Evolutionary conservation across 2,329 filamentous ascomycete species (phyloP), one percentile per base, ranked within the genome.

Genomic region (Aspergillus ibericus): DNA sequence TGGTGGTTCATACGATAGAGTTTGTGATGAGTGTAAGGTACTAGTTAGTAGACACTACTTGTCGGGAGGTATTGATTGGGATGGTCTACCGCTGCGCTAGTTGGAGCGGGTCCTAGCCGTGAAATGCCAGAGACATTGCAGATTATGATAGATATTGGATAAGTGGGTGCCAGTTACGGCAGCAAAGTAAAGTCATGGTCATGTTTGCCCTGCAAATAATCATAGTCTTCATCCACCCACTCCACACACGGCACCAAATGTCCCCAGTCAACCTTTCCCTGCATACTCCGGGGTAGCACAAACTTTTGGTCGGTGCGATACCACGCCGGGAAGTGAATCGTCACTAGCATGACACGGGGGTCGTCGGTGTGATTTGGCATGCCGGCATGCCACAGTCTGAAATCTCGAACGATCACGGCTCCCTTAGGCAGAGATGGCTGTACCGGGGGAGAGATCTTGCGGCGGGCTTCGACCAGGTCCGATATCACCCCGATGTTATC

Each of bases 331-430:
- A 78, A 78, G 58, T 73, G 68, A 10, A 77, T 69, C 52, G 71
- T 69, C 25, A 70, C 72, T 53, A 80, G 71, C 80, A 82, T 82
- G 18, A 82, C 75, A 38, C 80, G 69, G 18, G 77, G 74, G 3
- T 76, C 70, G 13, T 73, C 60, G 1, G 73, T 74, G 42, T 67
- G 61, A 66, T 82, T 83, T n/a, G 80, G 78, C 72, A 78, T 80
- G 0, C 80, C 80, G 7, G 78, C 79, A 70, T 82, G 80, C 80
- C 80, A 82, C 32, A 83, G 70, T 4, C 80, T 69, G 50, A 82
- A 67, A 60, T 82, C 80, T 5, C 80, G 72, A 44, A 82, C 72
- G 38, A 81, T 64, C 22, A 83, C 68, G 25, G 75, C 76, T 0
- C 80, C 80, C 55, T 79, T 79, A 20, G 73, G 75, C 8, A 82